phyloP scores from a whole-genome alignment of 2,329 filamentous ascomycete species.

The Aspergillus cejpii region DNA sequence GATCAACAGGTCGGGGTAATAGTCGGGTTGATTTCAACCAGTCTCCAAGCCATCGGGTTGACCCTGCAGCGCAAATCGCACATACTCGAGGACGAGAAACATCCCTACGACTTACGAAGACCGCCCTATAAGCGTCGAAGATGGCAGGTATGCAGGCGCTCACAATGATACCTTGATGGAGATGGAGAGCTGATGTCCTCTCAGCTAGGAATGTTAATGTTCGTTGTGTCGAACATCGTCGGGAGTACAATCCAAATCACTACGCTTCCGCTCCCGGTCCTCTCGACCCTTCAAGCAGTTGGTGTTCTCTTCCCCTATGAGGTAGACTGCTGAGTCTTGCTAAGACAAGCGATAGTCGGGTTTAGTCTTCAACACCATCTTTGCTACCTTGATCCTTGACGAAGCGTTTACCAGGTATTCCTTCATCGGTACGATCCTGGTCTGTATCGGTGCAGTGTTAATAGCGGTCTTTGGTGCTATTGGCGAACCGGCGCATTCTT shows the following conservation, averaged over 20 bases:
- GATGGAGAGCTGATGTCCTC: slow-evolving; percentile 17
- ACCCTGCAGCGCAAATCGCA: slow-evolving; percentile 97
- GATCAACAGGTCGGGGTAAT: slow-evolving; percentile 71
- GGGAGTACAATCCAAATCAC: slow-evolving; percentile 97
- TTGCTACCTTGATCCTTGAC: slow-evolving; percentile 83
- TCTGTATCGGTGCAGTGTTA: slow-evolving; percentile 78
- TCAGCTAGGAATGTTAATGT: slow-evolving; percentile 85
- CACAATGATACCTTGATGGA: slow-evolving; percentile 6
- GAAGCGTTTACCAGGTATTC: slow-evolving; percentile 94
- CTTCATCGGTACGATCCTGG: slow-evolving; percentile 79
- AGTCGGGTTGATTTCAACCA: slow-evolving; percentile 87
- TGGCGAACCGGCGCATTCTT: slow-evolving; percentile 80
- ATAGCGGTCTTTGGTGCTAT: slow-evolving; percentile 94
- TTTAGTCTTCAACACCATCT: slow-evolving; percentile 96
- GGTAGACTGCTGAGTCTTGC: slow-evolving; percentile 3
- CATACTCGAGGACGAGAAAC: slow-evolving; percentile 93
- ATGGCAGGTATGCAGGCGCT: slow-evolving; percentile 62
- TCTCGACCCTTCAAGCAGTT: slow-evolving; percentile 85
- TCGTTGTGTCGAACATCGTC: slow-evolving; percentile 86
- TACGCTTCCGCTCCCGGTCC: slow-evolving; percentile 82
- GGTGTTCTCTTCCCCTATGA: slow-evolving; percentile 17
- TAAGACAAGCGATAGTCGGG: slow-evolving; percentile 54
- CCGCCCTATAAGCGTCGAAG: slow-evolving; percentile 82
- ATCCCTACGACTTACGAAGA: slow-evolving; percentile 65
- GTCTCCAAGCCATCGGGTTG: slow-evolving; percentile 87